Evolutionary conservation across 257 asterid genomes (phyloP), one percentile per base, ranked within the genome.

Genomic region (Ocimum tenuiflorum): DNA sequence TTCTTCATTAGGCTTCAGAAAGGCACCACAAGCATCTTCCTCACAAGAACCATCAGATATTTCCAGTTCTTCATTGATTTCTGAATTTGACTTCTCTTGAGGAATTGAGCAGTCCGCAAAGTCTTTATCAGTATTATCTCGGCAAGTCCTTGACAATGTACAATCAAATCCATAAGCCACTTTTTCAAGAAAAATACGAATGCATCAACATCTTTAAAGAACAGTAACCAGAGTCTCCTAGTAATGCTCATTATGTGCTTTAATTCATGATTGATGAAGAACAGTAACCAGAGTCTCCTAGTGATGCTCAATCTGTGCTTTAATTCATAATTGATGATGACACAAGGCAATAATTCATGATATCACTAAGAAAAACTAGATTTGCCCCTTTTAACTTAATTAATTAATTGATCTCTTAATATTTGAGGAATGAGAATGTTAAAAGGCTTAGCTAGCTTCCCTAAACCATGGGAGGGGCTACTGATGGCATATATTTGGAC

Each of bases 11-110:
- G 81, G 73, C 65, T 75, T 75, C 55, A 29, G 70, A 73, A 46
- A 63, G 70, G 75, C 42, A 59, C 79, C 79, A 71, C 31, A 57
- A 65, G 51, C 84, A 77, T 83, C 96, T 72, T 88, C 96, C 72
- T 80, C 92, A 7, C 81, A 71, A 61, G 86, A 84, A 51, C 79
- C 91, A 77, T 91, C 96, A 58, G 95, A 88, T 77, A 91, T 82
- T 53, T 83, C 95, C 73, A 91, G 78, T 79, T 91, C 97, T 50
- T 73, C 75, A 72, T 91, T 91, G 60, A 91, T 91, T 50, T 81
- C 96, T 17, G 92, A 78, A 71, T 91, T 75, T 71, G 97, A 84
- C 79, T 82, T 88, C 87, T 91, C 97, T 91, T 91, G 97, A 39
- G 94, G 91, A 76, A 86, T 82, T 60, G 89, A 78, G 82, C 97